Evolutionary conservation across 768 basidiomycete species (phyloP).

Genomic region (Podaxis sp.): DNA sequence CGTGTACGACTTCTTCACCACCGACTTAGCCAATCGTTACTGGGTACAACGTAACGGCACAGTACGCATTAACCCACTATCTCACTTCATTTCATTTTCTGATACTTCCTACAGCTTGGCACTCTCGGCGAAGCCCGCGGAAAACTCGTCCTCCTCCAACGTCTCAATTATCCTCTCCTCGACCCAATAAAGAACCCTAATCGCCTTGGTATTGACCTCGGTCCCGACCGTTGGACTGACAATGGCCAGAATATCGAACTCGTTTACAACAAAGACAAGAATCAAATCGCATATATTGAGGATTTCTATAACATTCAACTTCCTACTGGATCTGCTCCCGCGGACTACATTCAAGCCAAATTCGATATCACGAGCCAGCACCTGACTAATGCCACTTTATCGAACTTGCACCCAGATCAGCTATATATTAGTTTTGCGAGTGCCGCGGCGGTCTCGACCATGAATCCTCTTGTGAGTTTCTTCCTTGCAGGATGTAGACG

Average conservation of each 20-base stretch:
- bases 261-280: constrained; percentile 32
- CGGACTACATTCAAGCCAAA: constrained; percentile 38
- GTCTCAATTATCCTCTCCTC: constrained; percentile 39
- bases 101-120: constrained; percentile 28
- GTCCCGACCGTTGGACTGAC: constrained; percentile 41
- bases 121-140: constrained; percentile 48
- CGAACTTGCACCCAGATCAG: constrained; percentile 31
- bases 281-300: constrained; percentile 42
- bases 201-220: constrained; percentile 41
- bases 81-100: neutral
- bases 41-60: constrained; percentile 45
- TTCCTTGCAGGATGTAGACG: neutral
- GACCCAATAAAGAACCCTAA: constrained; percentile 29
- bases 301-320: constrained; percentile 39
- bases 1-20: constrained; percentile 35
- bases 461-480: neutral
- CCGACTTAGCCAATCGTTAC: constrained; percentile 33
- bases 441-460: constrained; percentile 20
- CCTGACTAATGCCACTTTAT: constrained; percentile 34
- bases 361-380: constrained; percentile 37
- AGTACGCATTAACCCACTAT: constrained; percentile 17
- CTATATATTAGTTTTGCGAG: constrained; percentile 47
- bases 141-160: constrained; percentile 46
- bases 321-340: constrained; percentile 26
- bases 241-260: constrained; percentile 42